Evolutionary conservation across 768 basidiomycete species (phyloP), one percentile per base, ranked within the genome.

Genomic region (Suillus subluteus): DNA sequence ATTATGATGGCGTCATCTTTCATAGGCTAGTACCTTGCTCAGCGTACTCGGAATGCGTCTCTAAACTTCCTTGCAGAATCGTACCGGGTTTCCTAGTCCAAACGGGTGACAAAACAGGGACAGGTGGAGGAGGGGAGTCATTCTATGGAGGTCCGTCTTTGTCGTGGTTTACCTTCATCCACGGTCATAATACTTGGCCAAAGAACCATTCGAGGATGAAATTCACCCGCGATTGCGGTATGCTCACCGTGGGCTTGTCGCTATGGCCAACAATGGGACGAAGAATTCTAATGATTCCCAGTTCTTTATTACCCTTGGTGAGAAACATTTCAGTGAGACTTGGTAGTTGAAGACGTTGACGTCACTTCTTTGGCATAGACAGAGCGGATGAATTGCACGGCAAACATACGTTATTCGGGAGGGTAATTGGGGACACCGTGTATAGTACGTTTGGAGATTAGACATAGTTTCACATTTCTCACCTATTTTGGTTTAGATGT

Each of bases 1-100:
- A 98, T 78, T 99, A 98, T 79, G 97, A 99, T 67, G 92, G 93
- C 41, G 91, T 95, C 63, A 92, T 97, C 58, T 98, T 98, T 71
- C 96, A 98, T 79, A 87, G 96, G 92, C 92, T 73, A 30, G 78
- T n/a, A 11, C n/a, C 12, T 6, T 50, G 5, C 16, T 58, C 46
- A 44, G 56, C 26, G 12, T 13, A 62, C 55, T 16, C 41, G 4
- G 58, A 23, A 26, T 43, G 23, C 0, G 32, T 32, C 16, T 43
- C 55, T 72, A 54, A 50, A 13, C 12, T 35, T 15, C 46, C 62
- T 58, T 62, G 26, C 66, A 91, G 91, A n/a, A 83, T 98, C 46
- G 91, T 98, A 2, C 92, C 96, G 0, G 87, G 89, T 21, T 98
- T 99, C 77, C 87, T 98, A 54, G 92, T 98, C 0, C 98, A 99